Base-by-base conservation (phyloP, 495 filamentous ascomycete species). In the Alectoria sarmentosa region DNA sequence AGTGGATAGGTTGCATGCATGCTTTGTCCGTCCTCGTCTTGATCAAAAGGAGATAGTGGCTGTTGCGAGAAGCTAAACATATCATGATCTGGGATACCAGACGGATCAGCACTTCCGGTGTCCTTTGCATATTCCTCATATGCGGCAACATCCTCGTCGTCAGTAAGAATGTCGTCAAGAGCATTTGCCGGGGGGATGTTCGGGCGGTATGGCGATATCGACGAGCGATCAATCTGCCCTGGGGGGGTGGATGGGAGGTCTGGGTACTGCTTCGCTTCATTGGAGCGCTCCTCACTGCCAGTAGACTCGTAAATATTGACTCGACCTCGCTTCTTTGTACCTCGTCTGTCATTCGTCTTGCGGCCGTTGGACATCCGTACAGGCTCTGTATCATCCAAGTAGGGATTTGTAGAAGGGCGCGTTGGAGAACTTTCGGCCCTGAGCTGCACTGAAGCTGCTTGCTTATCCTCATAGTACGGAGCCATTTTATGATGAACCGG, bases 111-210 rank as follows among this genome's bases (percentile, higher is more conserved):
- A 32, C 34, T 65, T 48, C 23, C 38, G 46, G 54, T 63, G 36
- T 63, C 67, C 23, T 59, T 62, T 39, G 58, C 63, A 63, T 61
- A 62, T 38, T 66, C 63, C 46, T 69, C 48, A n/a, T 60, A 58
- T 3, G 36, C 23, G 3, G 62, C 54, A 6, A 67, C 61, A n/a
- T 37, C 59, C 17, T 70, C 70, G 23, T 70, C 70, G 23, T 72
- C 66, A 17, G 63, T 67, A n/a, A 64, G 41, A n/a, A 72, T 60
- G 2, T 68, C 64, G 44, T 72, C 70, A 34, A 72, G 66, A 23
- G 55, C 41, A 57, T 65, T 66, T 23, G 34, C 39, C 37, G 37
- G 34, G 21, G 60, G 41, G 23, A 56, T 36, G 11, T 7, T 17
- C 23, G 52, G 39, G 8, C 38, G 34, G 11, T 34, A 26, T 28